phyloP scores from a whole-genome alignment of 352 stramenopile species.

The Phytophthora tentaculata region DNA sequence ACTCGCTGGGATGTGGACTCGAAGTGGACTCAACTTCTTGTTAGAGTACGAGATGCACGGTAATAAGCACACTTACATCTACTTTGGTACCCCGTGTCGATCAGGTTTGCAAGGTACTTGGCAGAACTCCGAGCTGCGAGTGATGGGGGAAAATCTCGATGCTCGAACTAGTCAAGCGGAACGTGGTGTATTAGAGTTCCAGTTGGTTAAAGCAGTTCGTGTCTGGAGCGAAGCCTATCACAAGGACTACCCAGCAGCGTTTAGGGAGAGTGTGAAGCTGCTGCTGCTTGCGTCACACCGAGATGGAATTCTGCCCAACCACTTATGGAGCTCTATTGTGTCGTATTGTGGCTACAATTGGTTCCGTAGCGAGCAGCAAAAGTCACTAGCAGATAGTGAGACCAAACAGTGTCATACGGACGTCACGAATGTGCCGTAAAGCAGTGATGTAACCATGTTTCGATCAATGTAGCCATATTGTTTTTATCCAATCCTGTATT shows the following conservation, averaged over 20 bases:
- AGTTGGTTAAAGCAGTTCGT: constrained; percentile 34
- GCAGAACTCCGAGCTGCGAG: constrained; percentile 53
- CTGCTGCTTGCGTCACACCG: constrained; percentile 43
- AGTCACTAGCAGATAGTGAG: constrained; percentile 2
- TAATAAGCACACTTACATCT: constrained; percentile 61
- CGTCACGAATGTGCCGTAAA: constrained; percentile 15
- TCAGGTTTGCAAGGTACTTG: constrained; percentile 56
- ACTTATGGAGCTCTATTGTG: constrained; percentile 50
- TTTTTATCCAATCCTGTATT: constrained; percentile 20
- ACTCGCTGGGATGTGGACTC: constrained; percentile 55
- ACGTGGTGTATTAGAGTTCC: constrained; percentile 48
- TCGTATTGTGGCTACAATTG: constrained; percentile 56
- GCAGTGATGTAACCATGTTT: constrained; percentile 13
- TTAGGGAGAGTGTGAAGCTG: constrained; percentile 47
- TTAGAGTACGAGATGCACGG: constrained; percentile 60
- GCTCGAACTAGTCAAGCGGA: constrained; percentile 35
- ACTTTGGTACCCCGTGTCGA: constrained; percentile 45
- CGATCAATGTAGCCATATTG: constrained; percentile 1
- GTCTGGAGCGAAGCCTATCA: constrained; percentile 51
- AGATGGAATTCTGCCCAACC: constrained; percentile 38
- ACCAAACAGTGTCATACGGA: constrained; percentile 17
- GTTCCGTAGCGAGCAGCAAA: constrained; percentile 34
- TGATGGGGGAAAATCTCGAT: constrained; percentile 24
- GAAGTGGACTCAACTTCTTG: constrained; percentile 48
- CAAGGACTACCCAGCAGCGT: constrained; percentile 45